Base-by-base conservation (phyloP, 768 basidiomycete genomes). In the Naganishia vishniacii region DNA sequence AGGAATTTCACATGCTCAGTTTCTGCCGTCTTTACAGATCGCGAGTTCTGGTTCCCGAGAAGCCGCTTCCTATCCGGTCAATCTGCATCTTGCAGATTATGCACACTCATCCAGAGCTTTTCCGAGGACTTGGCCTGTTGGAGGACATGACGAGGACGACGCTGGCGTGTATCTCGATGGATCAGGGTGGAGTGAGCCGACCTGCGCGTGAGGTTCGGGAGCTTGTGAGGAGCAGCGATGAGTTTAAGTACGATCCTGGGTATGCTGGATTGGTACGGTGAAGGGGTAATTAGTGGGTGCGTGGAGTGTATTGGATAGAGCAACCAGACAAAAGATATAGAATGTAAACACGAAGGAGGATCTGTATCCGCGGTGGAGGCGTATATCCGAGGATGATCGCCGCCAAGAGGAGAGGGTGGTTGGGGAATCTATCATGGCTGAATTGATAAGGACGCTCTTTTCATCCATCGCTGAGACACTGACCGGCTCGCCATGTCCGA, bases 21-120 rank as follows among this genome's bases (percentile, higher is more conserved):
- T n/a, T 11, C 13, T 3, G 11, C 11, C 37, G 34, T 7, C 3
- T 40, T n/a, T 31, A 16, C 18, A 56, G 11, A 56, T 56, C 53
- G 7, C 53, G 53, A 20, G 40, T 56, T 23, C 53, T 56, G 20
- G 53, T 56, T 20, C 53, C 53, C 13, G 53, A 56, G 53, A 56
- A 34, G 9, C 53, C 53, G 32, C 31, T 56, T 25, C 53, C 53
- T 6, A 56, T 56, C 20, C 53, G 53, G 34, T 56, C 53, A 18
- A 56, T 56, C 37, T 56, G 53, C 53, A 56, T 56, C 25, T 26
- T 56, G 53, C 53, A 56, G 20, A 56, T 56, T 2, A 56, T 56
- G 53, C 53, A 56, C 37, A 56, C 40, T 34, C 53, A 56, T 13
- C 53, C 53, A 4, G 53, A 56, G 23, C 53, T 56, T 23, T 56